Percentiles rank a stretch among this genome's conserved stretches.
Evolutionary conservation across 768 basidiomycete species (phyloP).

Genomic region (Ramaria sp.): DNA sequence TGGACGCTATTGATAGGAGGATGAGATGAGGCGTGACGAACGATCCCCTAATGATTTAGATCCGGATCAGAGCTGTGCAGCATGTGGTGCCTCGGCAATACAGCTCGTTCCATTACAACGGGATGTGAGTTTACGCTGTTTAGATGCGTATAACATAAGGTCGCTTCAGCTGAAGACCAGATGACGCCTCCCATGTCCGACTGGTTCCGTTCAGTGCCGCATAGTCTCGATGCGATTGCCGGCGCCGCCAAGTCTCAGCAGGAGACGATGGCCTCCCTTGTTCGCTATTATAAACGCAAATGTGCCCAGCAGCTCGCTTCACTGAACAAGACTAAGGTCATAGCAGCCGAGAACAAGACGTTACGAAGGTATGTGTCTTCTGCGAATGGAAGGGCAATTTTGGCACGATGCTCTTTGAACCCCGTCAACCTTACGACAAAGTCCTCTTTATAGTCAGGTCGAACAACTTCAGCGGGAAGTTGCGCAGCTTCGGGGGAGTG

Average conservation of each 20-base stretch:
- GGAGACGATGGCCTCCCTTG: conserved; percentile 58
- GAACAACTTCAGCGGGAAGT: conserved; percentile 6
- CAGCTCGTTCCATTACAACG: conserved; percentile 63
- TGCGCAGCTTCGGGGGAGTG: neutral
- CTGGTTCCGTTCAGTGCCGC: conserved; percentile 63
- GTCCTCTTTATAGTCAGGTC: neutral
- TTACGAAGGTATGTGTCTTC: conserved; percentile 40
- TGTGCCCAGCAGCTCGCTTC: conserved; percentile 42
- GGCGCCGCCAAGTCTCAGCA: conserved; percentile 74
- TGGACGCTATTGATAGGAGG: conserved; percentile 11
- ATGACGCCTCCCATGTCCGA: conserved; percentile 73
- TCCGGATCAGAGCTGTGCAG: conserved; percentile 62
- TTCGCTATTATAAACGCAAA: conserved; percentile 50
- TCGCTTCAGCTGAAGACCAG: conserved; percentile 26
- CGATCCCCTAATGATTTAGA: conserved; percentile 29
- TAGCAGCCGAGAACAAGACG: conserved; percentile 31
- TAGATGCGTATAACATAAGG: conserved; percentile 4
- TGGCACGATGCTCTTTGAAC: neutral
- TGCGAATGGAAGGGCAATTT: neutral
- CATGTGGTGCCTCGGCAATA: conserved; percentile 52
- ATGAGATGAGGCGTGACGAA: neutral
- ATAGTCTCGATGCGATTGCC: conserved; percentile 51
- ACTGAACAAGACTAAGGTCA: conserved; percentile 42
- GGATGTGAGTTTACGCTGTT: conserved; percentile 36
- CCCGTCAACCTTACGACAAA: neutral